Base-by-base conservation (phyloP, 495 filamentous ascomycete genomes). In the Evernia prunastri region DNA sequence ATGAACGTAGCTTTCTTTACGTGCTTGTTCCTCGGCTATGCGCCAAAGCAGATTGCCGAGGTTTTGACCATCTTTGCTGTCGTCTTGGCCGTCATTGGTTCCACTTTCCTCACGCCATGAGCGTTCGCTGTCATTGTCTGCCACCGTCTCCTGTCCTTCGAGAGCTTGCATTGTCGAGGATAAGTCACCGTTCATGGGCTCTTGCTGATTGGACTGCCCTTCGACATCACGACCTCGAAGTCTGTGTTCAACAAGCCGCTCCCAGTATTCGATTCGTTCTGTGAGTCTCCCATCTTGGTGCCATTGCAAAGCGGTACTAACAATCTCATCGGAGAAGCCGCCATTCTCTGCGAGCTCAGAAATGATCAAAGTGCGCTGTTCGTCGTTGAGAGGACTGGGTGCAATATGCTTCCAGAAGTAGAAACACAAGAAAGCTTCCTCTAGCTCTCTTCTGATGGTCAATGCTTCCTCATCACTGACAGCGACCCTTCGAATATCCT, bases 1-100 rank as follows among this genome's bases (percentile, higher is more conserved):
- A 72, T 99, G 94, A 35, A 96, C 88, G 71, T 93, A 96, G 20
- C 90, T 90, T 72, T 95, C 92, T 58, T 87, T 81, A 56, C 83
- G 81, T 6, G 90, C 87, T 63, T 92, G 89, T 65, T 96, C 88
- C 70, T 90, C 88, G 0, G 88, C 89, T n/a, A 92, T 89, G 43
- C 87, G 82, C 70, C 89, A 92, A 5, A 91, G 79, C 3, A 92
- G 72, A 58, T 82, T 87, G 35, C 91, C 83, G 62, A 91, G 78
- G 60, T 89, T 90, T 69, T 89, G 87, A 49, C 87, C 86, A 63
- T 85, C 84, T n/a, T 86, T 56, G 29, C 58, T 29, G 53, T 47
- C 56, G 40, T 67, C 54, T 47, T 35, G 60, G 10, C 58, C 57
- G 45, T 54, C 57, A 20, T 56, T 51, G 29, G 63, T 40, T 9